Conservation (phyloP, 2,329 filamentous ascomycete genomes). For the Davidsoniella virescens region DNA sequence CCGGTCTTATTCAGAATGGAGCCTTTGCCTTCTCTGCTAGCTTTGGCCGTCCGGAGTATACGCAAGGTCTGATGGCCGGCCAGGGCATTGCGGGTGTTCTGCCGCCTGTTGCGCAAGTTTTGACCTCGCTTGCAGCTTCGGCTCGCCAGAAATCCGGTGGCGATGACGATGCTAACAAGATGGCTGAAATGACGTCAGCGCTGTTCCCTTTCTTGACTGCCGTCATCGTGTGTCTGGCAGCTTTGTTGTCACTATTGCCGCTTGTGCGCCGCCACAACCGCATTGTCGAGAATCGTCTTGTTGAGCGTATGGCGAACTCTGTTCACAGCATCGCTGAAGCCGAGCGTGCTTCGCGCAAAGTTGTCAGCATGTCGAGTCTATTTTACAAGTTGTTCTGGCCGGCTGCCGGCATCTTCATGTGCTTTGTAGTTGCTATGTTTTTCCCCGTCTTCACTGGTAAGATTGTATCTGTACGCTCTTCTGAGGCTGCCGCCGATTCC, state of each 20-base stretch:
- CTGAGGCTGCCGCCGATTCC: background rate
- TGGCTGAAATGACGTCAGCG: slow-evolving; percentile 46
- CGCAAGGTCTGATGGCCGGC: slow-evolving; percentile 89
- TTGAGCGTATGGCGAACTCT: slow-evolving; percentile 32
- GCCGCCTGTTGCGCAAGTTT: slow-evolving; percentile 72
- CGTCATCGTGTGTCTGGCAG: slow-evolving; percentile 52
- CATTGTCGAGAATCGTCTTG: slow-evolving; percentile 33
- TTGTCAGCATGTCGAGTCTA: slow-evolving; percentile 43
- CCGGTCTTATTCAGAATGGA: slow-evolving; percentile 82
- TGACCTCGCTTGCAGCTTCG: slow-evolving; percentile 49
- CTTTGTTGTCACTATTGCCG: slow-evolving; percentile 58
- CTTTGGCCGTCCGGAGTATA: slow-evolving; percentile 77
- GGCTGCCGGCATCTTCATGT: slow-evolving; percentile 59
- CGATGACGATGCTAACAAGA: slow-evolving; percentile 18
- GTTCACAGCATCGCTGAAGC: slow-evolving; percentile 35
- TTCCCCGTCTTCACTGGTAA: slow-evolving; percentile 81
- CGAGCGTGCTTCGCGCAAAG: slow-evolving; percentile 33
- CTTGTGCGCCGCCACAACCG: slow-evolving; percentile 46
- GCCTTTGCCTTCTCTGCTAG: slow-evolving; percentile 80
- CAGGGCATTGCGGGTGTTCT: slow-evolving; percentile 86
- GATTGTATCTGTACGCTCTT: slow-evolving; percentile 29
- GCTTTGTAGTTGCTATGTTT: slow-evolving; percentile 78
- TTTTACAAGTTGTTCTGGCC: slow-evolving; percentile 68
- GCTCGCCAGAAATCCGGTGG: slow-evolving; percentile 19
- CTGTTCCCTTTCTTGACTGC: slow-evolving; percentile 88